Percentiles rank a stretch among this genome's conserved stretches.
phyloP scores from a whole-genome alignment of 805 yeast species.

The Priceomyces fermenticarens region DNA sequence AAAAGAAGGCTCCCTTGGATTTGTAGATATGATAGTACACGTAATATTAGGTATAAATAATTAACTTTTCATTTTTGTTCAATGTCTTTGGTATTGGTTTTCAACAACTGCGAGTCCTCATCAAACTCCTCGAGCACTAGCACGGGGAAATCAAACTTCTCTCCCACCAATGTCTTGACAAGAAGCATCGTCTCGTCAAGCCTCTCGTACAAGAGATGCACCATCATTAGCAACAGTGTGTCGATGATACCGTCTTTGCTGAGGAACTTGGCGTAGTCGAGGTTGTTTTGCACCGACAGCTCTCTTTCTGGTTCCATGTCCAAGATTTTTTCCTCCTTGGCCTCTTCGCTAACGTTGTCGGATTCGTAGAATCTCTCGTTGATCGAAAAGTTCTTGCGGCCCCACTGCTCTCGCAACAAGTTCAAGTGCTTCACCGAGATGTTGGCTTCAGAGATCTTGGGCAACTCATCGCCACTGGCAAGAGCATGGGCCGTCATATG shows the following conservation, averaged over 20 bases:
- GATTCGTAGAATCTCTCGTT: conserved; percentile 22
- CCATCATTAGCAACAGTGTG: conserved; percentile 23
- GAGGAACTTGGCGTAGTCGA: conserved; percentile 24
- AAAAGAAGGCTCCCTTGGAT: conserved; percentile 50
- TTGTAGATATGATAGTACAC: too few species aligned
- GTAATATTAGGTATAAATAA: too few species aligned
- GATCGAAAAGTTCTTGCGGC: conserved; percentile 16
- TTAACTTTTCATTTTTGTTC: too few species aligned
- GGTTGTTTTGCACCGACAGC: conserved; percentile 14
- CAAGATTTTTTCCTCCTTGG: background rate
- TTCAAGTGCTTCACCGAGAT: conserved; percentile 28
- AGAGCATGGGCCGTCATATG: conserved; percentile 30
- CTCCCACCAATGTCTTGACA: conserved; percentile 33
- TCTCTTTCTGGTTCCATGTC: conserved; percentile 8
- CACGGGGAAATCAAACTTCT: conserved; percentile 24
- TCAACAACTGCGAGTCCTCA: background rate
- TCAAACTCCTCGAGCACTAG: conserved; percentile 2
- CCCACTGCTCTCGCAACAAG: conserved; percentile 25
- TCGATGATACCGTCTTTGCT: conserved; percentile 29
- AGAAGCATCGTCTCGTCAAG: conserved; percentile 27
- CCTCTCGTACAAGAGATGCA: conserved; percentile 27
- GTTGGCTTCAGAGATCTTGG: conserved; percentile 31
- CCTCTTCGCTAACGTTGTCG: background rate
- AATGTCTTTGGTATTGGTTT: too few species aligned
- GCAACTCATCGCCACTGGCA: conserved; percentile 21